Conservation (phyloP, 306 rosid species). For the Canavalia ensiformis region DNA sequence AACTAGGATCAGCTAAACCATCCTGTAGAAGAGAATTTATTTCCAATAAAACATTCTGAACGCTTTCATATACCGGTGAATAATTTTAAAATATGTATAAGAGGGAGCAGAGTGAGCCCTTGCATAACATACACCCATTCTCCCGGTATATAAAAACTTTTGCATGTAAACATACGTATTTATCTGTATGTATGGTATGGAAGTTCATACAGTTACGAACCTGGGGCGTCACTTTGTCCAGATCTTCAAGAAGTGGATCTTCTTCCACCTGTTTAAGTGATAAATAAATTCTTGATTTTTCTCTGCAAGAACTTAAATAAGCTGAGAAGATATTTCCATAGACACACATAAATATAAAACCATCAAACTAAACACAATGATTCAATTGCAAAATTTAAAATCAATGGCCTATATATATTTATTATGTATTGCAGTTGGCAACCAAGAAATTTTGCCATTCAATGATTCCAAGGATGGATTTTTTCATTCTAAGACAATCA, state of each 20-base stretch:
- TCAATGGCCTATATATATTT: not conserved
- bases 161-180: not conserved
- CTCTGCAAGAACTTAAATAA: constrained; percentile 44
- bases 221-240: constrained; percentile 97
- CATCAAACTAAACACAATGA: not conserved
- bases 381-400: too few species aligned
- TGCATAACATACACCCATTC: not conserved
- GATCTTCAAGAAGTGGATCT: constrained; percentile 93
- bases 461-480: not conserved
- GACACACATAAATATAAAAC: not conserved
- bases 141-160: not conserved
- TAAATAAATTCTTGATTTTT: constrained; percentile 54
- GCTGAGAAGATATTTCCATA: constrained; percentile 21
- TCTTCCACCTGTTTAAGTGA: constrained; percentile 92
- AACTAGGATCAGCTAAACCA: constrained; percentile 55
- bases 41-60: not conserved
- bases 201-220: constrained; percentile 55
- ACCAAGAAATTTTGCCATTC: not conserved
- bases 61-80: not conserved
- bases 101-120: not conserved
- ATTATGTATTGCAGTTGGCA: not conserved
- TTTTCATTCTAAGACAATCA: not conserved
- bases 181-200: not conserved
- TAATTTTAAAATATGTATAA: not conserved
- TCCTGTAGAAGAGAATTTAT: constrained; percentile 57